Evolutionary conservation across 148 eudicot species (phyloP), one percentile per base, ranked within the genome.

Genomic region (Chenopodium suecicum): DNA sequence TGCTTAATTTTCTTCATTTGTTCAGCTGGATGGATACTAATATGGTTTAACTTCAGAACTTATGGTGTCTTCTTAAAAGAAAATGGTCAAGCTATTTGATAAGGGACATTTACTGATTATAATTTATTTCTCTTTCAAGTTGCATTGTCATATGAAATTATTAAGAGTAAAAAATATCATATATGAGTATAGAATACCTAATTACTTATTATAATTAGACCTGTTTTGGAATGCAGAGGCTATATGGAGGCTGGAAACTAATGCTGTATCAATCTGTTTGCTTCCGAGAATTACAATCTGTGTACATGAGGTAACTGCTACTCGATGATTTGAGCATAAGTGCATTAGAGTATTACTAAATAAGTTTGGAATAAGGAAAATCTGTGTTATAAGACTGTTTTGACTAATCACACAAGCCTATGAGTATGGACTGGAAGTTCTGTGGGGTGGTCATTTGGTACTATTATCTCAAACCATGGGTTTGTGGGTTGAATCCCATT

Each of bases 211-310:
- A 58, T 58, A 7, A 31, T 32, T 76, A 76, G 54, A 60, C 52
- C 48, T 41, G 79, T 13, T 62, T 58, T 13, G 23, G 80, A 63
- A 65, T 44, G 58, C n/a, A 62, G 80, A 17, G 22, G n/a, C 50
- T n/a, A 20, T 65, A 44, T 7, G 27, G 72, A 31, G 2, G 17
- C 41, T 11, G 71, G 19, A 64, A 29, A 44, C 9, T 27, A 77
- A 64, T 44, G 56, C 32, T 64, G 37, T 76, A 46, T 62, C 70
- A 60, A 76, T 22, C 16, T 76, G 68, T 62, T 37, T 29, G 56
- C 32, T 63, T 9, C 17, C 0, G 17, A 44, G 22, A 4, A 12
- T 77, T 62, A 14, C 68, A 22, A 14, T 75, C 29, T 34, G 10
- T 22, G 17, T 4, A 58, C 23, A 9, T 19, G 17, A 58, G 67